These are phyloP conservation scores for Zymoseptoria crescenta DNA, from an alignment of 2,329 filamentous ascomycete genomes.

Conservation along the genomic window DNA sequence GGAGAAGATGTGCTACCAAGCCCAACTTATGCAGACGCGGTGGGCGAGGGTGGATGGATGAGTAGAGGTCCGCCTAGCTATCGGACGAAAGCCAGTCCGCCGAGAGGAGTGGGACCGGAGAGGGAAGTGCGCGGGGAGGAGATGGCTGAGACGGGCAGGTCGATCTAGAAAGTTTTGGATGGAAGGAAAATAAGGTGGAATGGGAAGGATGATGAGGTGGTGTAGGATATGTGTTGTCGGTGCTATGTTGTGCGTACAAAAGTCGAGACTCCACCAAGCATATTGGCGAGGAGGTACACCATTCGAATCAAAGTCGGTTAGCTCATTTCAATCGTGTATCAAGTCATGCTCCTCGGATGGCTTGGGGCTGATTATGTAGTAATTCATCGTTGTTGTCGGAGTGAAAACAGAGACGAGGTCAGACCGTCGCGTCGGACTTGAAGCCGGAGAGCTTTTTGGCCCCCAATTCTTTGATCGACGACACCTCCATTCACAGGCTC, in stretches of 20 bases:
- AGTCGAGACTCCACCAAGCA: too few species aligned
- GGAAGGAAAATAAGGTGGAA: background rate
- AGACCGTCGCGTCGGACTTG: background rate
- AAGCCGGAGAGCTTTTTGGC: background rate
- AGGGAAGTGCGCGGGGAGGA: background rate
- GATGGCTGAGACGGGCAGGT: background rate
- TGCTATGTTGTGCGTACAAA: background rate
- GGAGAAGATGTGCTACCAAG: constrained; percentile 21
- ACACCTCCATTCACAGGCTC: background rate
- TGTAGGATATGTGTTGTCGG: background rate
- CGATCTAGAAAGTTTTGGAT: background rate
- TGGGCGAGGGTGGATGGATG: constrained; percentile 11
- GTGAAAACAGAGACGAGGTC: background rate
- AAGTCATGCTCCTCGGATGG: too few species aligned
- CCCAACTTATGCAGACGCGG: constrained; percentile 27
- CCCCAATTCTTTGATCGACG: background rate
- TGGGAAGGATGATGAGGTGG: background rate
- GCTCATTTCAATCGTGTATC: too few species aligned
- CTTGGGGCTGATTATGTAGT: too few species aligned
- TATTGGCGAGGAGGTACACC: too few species aligned
- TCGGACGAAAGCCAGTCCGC: constrained; percentile 22
- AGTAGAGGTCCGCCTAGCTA: constrained; percentile 22
- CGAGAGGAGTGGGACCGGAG: constrained; percentile 1
- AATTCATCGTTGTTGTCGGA: background rate
- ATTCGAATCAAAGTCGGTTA: too few species aligned